These are phyloP conservation scores for Neonothopanus nambi DNA, from an alignment of 1,284 basidiomycete species.

Conservation along the genomic window DNA sequence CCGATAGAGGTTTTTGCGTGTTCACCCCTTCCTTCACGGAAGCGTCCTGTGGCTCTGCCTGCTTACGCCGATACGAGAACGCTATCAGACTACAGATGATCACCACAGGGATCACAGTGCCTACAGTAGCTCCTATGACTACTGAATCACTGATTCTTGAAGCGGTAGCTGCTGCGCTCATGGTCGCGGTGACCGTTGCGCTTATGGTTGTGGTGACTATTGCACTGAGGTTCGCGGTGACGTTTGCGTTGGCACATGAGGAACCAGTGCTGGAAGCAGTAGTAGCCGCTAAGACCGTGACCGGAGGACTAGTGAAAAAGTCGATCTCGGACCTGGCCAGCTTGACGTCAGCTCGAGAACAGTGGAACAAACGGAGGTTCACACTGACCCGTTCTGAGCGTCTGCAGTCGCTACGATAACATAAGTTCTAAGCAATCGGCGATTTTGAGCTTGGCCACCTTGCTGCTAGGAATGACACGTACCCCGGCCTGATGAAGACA, in stretches of 20 bases:
- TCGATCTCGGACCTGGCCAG: not conserved
- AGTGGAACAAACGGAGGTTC: no score
- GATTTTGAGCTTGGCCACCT: not conserved
- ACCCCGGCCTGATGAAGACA: slow-evolving; percentile 7
- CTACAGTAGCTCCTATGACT: slow-evolving; percentile 3
- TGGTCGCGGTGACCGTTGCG: no score
- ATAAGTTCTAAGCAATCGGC: not conserved
- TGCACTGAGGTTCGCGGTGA: no score
- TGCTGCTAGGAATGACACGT: not conserved
- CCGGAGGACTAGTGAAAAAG: slow-evolving; percentile 8
- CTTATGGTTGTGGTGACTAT: no score
- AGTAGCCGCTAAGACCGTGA: not conserved
- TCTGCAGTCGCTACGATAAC: slow-evolving; percentile 1
- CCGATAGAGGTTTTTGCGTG: no score
- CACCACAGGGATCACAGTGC: not conserved
- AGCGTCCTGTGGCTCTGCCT: not conserved
- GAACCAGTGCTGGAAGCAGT: no score
- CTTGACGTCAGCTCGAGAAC: no score
- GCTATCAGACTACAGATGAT: not conserved
- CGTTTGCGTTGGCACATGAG: no score
- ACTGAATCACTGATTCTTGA: not conserved
- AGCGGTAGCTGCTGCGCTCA: not conserved
- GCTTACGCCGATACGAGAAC: not conserved
- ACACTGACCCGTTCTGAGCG: not conserved
- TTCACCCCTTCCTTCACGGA: not conserved